These are phyloP conservation scores for Echium plantagineum DNA, from an alignment of 257 asterid genomes.

Conservation along the genomic window DNA sequence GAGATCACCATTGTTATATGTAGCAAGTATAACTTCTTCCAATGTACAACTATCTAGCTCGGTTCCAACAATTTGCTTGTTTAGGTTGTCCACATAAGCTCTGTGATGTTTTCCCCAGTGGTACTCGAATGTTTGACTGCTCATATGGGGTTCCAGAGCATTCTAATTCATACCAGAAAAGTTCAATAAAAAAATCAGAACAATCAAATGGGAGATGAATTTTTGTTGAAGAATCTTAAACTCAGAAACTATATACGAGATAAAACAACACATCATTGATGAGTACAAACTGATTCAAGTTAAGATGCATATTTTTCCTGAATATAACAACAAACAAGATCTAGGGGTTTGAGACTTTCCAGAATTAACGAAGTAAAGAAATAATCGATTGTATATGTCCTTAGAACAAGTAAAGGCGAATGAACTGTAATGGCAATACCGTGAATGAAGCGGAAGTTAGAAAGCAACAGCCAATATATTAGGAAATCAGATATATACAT, in stretches of 20 bases:
- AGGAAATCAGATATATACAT: background rate
- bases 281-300: background rate
- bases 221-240: background rate
- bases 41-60: conserved; percentile 54
- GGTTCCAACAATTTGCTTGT: conserved; percentile 83
- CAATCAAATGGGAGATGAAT: background rate
- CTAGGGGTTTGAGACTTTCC: too few relatives aligned
- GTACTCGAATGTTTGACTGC: conserved; percentile 70
- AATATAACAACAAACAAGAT: background rate
- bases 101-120: conserved; percentile 99
- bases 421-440: background rate
- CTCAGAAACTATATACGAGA: too few relatives aligned
- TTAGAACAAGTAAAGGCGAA: background rate
- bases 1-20: conserved; percentile 76
- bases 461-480: background rate
- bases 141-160: conserved; percentile 92
- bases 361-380: background rate
- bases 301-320: background rate
- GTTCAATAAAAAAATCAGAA: background rate
- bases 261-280: background rate
- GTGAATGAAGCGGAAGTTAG: background rate
- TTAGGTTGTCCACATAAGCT: conserved; percentile 80
- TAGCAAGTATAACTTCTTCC: conserved; percentile 51
- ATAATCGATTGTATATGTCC: background rate
- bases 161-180: conserved; percentile 32